Evolutionary conservation across 306 rosid genomes (phyloP).

Genomic region (Echinosophora koreensis): DNA sequence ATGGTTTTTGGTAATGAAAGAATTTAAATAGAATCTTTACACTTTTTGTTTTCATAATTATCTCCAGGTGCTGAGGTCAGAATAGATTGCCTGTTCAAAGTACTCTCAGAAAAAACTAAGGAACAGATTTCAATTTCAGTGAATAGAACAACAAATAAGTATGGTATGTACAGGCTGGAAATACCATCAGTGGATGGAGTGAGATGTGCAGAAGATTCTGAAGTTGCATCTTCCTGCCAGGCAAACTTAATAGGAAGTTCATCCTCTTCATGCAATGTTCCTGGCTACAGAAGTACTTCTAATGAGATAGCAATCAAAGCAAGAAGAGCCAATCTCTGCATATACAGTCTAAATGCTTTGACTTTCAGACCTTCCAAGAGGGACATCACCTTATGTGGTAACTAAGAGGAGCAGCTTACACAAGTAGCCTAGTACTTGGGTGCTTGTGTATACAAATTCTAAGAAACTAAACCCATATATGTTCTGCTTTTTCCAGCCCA

Average conservation of each 20-base stretch:
- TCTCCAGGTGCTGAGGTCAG: slow-evolving; percentile 81
- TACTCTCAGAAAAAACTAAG: slow-evolving; percentile 65
- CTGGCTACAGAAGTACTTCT: slow-evolving; percentile 84
- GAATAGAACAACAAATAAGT: slow-evolving; percentile 83
- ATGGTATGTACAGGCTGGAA: slow-evolving; percentile 81
- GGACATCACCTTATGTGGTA: slow-evolving; percentile 70
- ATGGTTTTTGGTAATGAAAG: not conserved
- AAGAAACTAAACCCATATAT: slow-evolving; percentile 37
- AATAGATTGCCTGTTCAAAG: slow-evolving; percentile 83
- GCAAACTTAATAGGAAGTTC: slow-evolving; percentile 78
- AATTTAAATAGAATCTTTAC: not conserved
- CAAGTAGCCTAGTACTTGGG: slow-evolving; percentile 43
- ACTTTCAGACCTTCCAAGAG: slow-evolving; percentile 82
- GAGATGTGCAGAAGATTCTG: slow-evolving; percentile 88
- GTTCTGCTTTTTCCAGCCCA: slow-evolving; percentile 27
- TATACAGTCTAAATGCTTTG: slow-evolving; percentile 82
- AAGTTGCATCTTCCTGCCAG: slow-evolving; percentile 71
- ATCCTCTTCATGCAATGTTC: slow-evolving; percentile 84
- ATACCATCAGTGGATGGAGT: slow-evolving; percentile 95
- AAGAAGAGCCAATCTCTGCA: slow-evolving; percentile 77
- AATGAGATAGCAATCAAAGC: slow-evolving; percentile 80
- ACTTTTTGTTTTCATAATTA: slow-evolving; percentile 3
- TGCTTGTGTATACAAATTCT: slow-evolving; percentile 46
- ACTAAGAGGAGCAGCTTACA: slow-evolving; percentile 41
- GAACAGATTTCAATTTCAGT: slow-evolving; percentile 88